Percentiles rank a stretch among this genome's conserved stretches.
Conservation (phyloP, 2,329 filamentous ascomycete genomes). For the Paecilomyces variotii region DNA sequence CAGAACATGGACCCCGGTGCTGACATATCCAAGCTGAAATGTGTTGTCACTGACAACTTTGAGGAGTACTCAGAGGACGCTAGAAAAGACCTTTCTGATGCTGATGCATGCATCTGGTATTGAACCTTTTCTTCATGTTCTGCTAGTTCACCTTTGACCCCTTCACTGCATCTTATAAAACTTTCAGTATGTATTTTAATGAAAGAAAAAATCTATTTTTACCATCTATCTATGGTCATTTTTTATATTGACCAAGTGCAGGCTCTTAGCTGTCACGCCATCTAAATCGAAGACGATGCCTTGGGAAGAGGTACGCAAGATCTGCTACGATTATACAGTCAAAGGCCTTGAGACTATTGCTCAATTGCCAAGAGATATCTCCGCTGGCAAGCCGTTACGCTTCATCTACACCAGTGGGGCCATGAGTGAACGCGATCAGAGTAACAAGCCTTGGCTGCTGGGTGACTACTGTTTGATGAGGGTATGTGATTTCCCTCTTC, state of each 20-base stretch:
- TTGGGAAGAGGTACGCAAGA: constrained; percentile 30
- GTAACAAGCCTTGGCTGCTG: constrained; percentile 29
- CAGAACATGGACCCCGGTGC: background rate
- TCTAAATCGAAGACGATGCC: constrained; percentile 20
- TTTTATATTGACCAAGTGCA: background rate
- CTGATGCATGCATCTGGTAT: constrained; percentile 33
- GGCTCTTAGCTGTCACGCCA: constrained; percentile 29
- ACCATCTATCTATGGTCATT: background rate
- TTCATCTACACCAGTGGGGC: constrained; percentile 46
- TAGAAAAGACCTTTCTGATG: constrained; percentile 20
- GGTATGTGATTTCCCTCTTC: constrained; percentile 24
- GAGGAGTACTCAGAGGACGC: constrained; percentile 20
- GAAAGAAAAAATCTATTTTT: no score
- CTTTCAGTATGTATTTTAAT: background rate
- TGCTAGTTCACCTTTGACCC: background rate
- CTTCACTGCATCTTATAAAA: constrained; percentile 2
- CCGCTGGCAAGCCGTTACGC: constrained; percentile 31
- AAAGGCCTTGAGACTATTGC: constrained; percentile 29
- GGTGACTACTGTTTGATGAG: constrained; percentile 40
- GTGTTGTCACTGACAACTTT: background rate
- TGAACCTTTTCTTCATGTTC: background rate
- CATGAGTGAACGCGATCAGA: constrained; percentile 37
- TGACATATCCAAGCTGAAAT: background rate
- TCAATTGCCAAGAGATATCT: constrained; percentile 9
- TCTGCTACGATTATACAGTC: constrained; percentile 36